Evolutionary conservation across 2,329 filamentous ascomycete genomes (phyloP).

Genomic region (Aspergillus terreus): DNA sequence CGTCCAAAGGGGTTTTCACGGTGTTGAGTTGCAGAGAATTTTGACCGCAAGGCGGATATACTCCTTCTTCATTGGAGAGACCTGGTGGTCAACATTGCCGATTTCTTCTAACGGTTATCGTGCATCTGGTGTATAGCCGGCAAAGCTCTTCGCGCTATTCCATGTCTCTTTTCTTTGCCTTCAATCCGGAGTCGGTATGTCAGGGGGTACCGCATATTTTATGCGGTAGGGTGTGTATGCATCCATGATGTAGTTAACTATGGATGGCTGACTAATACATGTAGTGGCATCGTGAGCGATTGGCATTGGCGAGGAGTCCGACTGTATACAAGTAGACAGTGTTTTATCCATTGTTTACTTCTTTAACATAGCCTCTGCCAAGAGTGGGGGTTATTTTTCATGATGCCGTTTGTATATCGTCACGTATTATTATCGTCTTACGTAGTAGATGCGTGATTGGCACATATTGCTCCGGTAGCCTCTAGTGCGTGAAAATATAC

Average conservation of each 20-base stretch:
- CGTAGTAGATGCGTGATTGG: too few relatives aligned
- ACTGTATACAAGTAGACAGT: not conserved
- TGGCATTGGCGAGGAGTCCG: constrained; percentile 10
- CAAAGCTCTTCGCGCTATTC: constrained; percentile 43
- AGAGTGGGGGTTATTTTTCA: not conserved
- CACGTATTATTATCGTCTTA: too few relatives aligned
- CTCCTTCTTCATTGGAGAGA: constrained; percentile 32
- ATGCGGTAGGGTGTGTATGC: too few relatives aligned
- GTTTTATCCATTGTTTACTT: not conserved
- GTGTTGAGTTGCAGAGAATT: too few relatives aligned
- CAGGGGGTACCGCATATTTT: not conserved
- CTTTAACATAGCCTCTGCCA: not conserved
- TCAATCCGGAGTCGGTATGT: constrained; percentile 47
- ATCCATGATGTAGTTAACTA: too few relatives aligned
- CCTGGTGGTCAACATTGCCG: constrained; percentile 53
- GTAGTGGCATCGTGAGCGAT: constrained; percentile 22
- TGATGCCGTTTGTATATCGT: too few relatives aligned
- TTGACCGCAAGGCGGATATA: too few relatives aligned
- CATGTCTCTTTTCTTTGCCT: constrained; percentile 57
- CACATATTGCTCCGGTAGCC: too few relatives aligned
- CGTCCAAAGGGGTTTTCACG: too few relatives aligned
- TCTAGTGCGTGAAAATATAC: too few relatives aligned
- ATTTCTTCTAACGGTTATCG: constrained; percentile 51
- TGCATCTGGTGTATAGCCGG: constrained; percentile 46
- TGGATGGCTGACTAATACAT: not conserved